phyloP scores from a whole-genome alignment of 2,329 filamentous ascomycete species.

The Fusarium temperatum region DNA sequence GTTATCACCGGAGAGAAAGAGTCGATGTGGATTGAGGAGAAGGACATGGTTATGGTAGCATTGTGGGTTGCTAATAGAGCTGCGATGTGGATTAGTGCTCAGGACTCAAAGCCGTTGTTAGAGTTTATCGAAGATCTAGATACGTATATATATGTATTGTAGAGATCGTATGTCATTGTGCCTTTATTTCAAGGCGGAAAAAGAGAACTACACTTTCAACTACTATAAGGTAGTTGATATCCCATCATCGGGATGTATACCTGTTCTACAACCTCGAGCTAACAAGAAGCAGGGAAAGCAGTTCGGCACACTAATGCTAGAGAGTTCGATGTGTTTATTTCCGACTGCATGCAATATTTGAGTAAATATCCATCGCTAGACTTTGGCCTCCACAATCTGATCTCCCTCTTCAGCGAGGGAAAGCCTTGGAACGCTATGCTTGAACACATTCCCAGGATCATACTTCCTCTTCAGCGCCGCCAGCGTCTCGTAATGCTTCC shows the following conservation, averaged over 20 bases:
- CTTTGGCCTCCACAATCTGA: not conserved
- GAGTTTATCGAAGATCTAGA: not conserved
- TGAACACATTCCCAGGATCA: not conserved
- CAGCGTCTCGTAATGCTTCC: not conserved
- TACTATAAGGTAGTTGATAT: too few relatives aligned
- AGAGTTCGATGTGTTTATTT: too few relatives aligned
- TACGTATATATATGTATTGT: not conserved
- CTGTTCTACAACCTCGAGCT: too few relatives aligned
- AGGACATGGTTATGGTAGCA: not conserved
- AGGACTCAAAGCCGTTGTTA: not conserved
- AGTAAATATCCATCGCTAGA: too few relatives aligned
- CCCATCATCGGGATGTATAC: too few relatives aligned
- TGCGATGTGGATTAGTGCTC: not conserved
- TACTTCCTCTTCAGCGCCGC: not conserved
- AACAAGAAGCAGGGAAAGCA: too few relatives aligned
- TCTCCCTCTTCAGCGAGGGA: too few relatives aligned
- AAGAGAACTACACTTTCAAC: too few relatives aligned
- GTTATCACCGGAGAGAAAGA: accelerated
- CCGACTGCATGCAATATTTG: too few relatives aligned
- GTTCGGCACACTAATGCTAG: too few relatives aligned
- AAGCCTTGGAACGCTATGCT: not conserved
- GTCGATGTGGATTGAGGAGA: not conserved
- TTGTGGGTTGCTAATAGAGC: not conserved
- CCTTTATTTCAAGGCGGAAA: too few relatives aligned
- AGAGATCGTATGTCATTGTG: too few relatives aligned